Conservation (phyloP, 2,329 filamentous ascomycete genomes). For the Aspergillus vadensis region DNA sequence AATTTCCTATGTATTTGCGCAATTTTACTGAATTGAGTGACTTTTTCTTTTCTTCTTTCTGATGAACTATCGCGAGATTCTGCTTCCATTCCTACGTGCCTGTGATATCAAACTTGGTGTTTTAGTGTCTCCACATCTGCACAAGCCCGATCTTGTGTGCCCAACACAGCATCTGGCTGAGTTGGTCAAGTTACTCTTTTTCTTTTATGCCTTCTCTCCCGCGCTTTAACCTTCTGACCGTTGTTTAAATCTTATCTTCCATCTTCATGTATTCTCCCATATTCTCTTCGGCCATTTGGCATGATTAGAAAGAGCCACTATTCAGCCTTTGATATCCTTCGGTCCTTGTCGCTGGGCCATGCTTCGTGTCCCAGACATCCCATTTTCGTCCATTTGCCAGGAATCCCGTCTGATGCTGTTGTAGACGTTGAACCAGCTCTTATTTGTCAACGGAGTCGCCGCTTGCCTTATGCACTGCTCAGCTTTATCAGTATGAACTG, state of each 20-base stretch:
- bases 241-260: slow-evolving; percentile 8
- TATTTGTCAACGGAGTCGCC: not conserved
- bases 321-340: not conserved
- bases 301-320: not conserved
- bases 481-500: not conserved
- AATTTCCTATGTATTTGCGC: slow-evolving; percentile 2
- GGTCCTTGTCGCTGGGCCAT: not conserved
- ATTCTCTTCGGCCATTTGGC: not conserved
- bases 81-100: not conserved
- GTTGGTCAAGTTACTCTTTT: not conserved
- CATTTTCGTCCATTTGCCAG: not conserved
- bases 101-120: slow-evolving; percentile 1
- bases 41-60: not conserved
- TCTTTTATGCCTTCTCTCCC: not conserved
- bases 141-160: not conserved
- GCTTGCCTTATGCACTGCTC: not conserved
- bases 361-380: not conserved
- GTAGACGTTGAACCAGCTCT: not conserved
- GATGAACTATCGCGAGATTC: not conserved
- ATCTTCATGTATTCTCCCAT: slow-evolving; percentile 2
- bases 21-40: not conserved
- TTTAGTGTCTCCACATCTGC: not conserved
- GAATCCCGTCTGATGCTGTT: not conserved
- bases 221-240: not conserved
- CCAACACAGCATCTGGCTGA: not conserved